These are phyloP conservation scores for Tricholoma saponaceum DNA, from an alignment of 768 basidiomycete genomes.

Conservation along the genomic window DNA sequence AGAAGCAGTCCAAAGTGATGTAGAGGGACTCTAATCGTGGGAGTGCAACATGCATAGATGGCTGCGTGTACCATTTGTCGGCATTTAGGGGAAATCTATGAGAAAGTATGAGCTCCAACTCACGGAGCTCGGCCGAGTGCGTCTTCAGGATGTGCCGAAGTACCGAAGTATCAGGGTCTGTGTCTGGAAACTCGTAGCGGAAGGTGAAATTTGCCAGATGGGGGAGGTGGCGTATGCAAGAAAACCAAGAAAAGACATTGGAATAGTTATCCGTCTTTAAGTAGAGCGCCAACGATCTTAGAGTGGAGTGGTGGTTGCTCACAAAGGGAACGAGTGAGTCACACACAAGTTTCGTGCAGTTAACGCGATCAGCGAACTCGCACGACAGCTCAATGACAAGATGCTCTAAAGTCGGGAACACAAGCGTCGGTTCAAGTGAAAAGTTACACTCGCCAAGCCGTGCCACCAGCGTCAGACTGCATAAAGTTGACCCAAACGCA, in stretches of 20 bases:
- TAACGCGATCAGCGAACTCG: background rate
- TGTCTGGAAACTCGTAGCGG: background rate
- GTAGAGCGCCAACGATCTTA: background rate
- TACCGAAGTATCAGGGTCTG: background rate
- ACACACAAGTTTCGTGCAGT: background rate
- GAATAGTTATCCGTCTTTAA: background rate
- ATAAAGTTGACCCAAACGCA: slow-evolving; percentile 11
- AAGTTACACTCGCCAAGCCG: background rate
- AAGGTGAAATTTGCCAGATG: background rate
- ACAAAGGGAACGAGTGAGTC: background rate
- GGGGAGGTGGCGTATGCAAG: background rate
- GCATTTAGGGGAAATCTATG: too few relatives aligned
- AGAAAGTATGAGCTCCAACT: background rate
- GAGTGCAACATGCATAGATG: background rate
- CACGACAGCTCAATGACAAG: background rate
- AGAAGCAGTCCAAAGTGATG: background rate
- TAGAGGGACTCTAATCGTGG: background rate
- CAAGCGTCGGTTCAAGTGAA: background rate
- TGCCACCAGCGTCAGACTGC: slow-evolving; percentile 12
- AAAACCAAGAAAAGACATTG: background rate
- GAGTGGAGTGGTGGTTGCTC: slow-evolving; percentile 1
- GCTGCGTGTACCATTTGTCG: background rate
- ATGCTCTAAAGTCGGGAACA: background rate
- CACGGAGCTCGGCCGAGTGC: background rate
- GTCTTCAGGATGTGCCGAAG: background rate